A percentile compares a stretch with the other conserved stretches of the same genome.
Conservation (phyloP, 305 asterid genomes). For the Fraxinus greggii region DNA sequence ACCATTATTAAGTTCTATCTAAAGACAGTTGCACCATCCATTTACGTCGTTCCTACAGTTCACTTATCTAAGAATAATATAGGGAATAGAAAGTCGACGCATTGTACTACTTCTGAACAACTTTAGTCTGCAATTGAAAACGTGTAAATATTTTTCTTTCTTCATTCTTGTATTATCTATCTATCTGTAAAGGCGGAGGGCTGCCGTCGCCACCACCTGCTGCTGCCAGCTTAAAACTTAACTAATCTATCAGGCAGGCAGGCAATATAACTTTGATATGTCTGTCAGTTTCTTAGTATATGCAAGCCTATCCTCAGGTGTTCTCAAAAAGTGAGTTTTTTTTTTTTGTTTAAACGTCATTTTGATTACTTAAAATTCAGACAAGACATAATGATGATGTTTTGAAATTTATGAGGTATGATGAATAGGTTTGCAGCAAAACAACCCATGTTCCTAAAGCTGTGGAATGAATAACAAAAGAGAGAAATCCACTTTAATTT, state of each 20-base stretch:
- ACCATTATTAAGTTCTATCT: neutral
- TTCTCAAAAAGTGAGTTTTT: neutral
- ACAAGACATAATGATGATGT: conserved; percentile 34
- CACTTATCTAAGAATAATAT: neutral
- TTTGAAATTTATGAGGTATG: neutral
- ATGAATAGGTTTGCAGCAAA: conserved; percentile 22
- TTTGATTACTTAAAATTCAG: neutral
- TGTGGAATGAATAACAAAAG: conserved; percentile 10
- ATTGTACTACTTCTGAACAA: neutral
- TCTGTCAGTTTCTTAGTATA: conserved; percentile 7
- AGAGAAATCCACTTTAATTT: neutral
- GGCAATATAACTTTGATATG: neutral
- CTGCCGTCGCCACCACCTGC: neutral
- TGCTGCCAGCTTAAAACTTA: neutral
- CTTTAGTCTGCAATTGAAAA: neutral
- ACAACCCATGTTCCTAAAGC: conserved; percentile 41
- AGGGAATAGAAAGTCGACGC: neutral
- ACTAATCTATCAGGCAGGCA: neutral
- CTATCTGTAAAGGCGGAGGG: neutral
- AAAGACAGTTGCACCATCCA: neutral
- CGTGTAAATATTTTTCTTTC: neutral
- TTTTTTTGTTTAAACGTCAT: no score
- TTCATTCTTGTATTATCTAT: neutral
- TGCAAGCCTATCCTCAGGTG: neutral
- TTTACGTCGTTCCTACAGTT: neutral